Conservation (phyloP, 2,329 filamentous ascomycete genomes). For the Endothia cerciana region DNA sequence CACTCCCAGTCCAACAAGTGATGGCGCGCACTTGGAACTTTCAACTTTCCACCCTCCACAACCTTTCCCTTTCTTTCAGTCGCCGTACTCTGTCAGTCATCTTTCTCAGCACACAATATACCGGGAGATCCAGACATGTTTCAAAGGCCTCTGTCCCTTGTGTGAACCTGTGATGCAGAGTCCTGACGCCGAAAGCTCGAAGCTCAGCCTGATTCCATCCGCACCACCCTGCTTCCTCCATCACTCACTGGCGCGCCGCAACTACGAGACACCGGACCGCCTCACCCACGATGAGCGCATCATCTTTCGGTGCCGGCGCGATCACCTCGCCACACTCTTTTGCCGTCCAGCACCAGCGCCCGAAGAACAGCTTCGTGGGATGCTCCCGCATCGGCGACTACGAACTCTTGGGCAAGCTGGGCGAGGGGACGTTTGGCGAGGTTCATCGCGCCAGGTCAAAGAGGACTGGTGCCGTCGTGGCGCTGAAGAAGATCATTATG, state of each 20-base stretch:
- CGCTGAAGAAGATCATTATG: constrained; percentile 98
- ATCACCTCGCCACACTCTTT: constrained; percentile 57
- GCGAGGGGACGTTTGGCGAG: constrained; percentile 95
- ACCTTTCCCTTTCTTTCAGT: background rate
- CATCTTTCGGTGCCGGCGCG: constrained; percentile 27
- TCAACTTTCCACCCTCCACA: background rate
- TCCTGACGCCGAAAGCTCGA: background rate
- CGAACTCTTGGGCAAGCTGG: constrained; percentile 80
- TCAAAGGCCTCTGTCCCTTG: background rate
- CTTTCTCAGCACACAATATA: background rate
- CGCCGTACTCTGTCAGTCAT: background rate
- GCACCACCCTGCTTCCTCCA: constrained; percentile 1
- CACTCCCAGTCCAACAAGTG: background rate
- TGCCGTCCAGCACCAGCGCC: constrained; percentile 59
- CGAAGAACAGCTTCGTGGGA: constrained; percentile 70
- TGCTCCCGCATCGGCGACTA: constrained; percentile 85
- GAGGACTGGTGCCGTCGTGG: constrained; percentile 75
- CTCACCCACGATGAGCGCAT: constrained; percentile 33
- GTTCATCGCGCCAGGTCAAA: constrained; percentile 87
- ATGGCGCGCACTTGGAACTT: constrained; percentile 8
- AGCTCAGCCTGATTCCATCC: background rate
- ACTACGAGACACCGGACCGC: constrained; percentile 1
- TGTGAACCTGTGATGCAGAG: background rate
- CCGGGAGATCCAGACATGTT: constrained; percentile 7
- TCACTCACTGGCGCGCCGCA: background rate